phyloP scores from a whole-genome alignment of 2,329 filamentous ascomycete species.

The Didymella lethalis region DNA sequence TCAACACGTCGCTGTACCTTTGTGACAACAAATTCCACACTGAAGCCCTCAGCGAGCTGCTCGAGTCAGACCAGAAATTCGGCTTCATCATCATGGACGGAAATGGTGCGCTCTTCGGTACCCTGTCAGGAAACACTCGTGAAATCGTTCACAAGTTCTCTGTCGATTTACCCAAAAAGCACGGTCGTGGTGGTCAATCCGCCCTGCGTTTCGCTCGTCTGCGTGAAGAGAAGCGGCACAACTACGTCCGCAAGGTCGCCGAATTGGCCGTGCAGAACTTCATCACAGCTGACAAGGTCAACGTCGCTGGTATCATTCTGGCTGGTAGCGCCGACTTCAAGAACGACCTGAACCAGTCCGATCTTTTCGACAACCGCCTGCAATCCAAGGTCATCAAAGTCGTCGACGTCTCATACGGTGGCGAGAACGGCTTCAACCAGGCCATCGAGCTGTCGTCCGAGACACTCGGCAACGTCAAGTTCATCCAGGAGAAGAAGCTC shows the following conservation, averaged over 20 bases:
- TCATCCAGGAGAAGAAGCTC: slow-evolving; percentile 99
- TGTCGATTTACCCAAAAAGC: slow-evolving; percentile 99
- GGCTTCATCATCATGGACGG: slow-evolving; percentile 99
- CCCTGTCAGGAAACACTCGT: slow-evolving; percentile 94
- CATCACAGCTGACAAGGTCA: slow-evolving; percentile 98
- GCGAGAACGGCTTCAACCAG: slow-evolving; percentile 99
- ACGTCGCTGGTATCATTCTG: slow-evolving; percentile 92
- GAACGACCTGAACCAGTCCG: slow-evolving; percentile 96
- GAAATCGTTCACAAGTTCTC: slow-evolving; percentile 98
- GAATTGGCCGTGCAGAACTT: slow-evolving; percentile 99
- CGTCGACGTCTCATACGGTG: slow-evolving; percentile 97
- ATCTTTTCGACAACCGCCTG: slow-evolving; percentile 94
- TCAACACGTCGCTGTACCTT: slow-evolving; percentile 98
- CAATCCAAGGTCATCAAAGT: slow-evolving; percentile 98
- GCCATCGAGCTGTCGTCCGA: slow-evolving; percentile 95
- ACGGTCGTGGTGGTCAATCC: slow-evolving; percentile 99
- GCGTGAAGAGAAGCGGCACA: slow-evolving; percentile 99
- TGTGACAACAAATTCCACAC: slow-evolving; percentile 99
- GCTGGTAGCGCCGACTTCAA: slow-evolving; percentile 99
- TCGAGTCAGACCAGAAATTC: slow-evolving; percentile 99
- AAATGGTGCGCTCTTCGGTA: slow-evolving; percentile 97
- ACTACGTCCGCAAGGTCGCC: slow-evolving; percentile 98
- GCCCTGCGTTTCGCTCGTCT: slow-evolving; percentile 99
- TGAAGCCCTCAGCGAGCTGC: slow-evolving; percentile 92
- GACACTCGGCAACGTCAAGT: slow-evolving; percentile 98